Evolutionary conservation across 1,139 yeast genomes (phyloP).

Genomic region (Geotrichum carabidarum): DNA sequence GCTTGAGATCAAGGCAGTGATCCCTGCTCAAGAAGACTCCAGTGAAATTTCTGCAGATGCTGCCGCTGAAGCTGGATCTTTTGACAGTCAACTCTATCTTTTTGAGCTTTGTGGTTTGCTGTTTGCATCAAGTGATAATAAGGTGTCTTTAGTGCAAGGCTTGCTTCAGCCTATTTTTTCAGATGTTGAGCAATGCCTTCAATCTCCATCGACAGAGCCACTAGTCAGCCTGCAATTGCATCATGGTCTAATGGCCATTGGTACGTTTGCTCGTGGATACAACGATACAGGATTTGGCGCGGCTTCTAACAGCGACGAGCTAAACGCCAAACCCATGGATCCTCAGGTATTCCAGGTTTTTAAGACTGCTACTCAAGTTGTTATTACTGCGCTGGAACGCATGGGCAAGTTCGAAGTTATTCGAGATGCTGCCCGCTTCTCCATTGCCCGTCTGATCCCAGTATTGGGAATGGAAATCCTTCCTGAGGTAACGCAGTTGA

Average conservation of each 20-base stretch:
- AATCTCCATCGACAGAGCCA: conserved; percentile 40
- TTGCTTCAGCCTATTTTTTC: conserved; percentile 76
- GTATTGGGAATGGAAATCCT: conserved; percentile 55
- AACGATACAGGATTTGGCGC: conserved; percentile 38
- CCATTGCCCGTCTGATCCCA: conserved; percentile 82
- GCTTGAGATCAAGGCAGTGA: conserved; percentile 54
- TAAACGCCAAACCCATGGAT: conserved; percentile 20
- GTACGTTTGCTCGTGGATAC: conserved; percentile 83
- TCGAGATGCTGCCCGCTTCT: conserved; percentile 80
- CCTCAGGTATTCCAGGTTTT: conserved; percentile 48
- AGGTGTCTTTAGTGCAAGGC: conserved; percentile 30
- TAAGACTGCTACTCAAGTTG: conserved; percentile 72
- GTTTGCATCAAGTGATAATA: conserved; percentile 33
- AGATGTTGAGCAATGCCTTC: conserved; percentile 56
- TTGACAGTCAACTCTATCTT: conserved; percentile 73
- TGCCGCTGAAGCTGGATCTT: conserved; percentile 56
- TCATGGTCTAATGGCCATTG: conserved; percentile 82
- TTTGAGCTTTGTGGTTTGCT: conserved; percentile 54
- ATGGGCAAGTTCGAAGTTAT: conserved; percentile 62
- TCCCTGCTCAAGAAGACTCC: conserved; percentile 45
- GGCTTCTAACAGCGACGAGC: conserved; percentile 16
- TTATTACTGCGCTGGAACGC: conserved; percentile 74
- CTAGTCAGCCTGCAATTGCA: conserved; percentile 67
- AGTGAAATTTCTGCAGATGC: conserved; percentile 39
- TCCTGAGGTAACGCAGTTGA: conserved; percentile 62